Evolutionary conservation across 2,329 filamentous ascomycete species (phyloP).

Genomic region (Calonectria ilicicola): DNA sequence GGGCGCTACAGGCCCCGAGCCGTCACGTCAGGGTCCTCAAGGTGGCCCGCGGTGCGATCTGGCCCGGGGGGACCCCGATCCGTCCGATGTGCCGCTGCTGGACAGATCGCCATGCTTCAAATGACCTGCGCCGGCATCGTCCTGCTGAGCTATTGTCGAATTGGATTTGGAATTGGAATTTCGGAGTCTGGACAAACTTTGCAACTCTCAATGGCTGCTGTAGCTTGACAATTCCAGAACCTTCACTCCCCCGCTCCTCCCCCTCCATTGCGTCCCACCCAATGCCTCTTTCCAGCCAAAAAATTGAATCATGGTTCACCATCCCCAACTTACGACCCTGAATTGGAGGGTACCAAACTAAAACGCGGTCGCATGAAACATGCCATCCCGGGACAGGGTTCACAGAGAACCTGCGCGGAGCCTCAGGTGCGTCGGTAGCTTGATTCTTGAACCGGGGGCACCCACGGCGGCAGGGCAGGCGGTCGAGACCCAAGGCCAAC

Average conservation of each 20-base stretch:
- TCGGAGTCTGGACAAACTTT: background rate
- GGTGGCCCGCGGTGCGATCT: conserved; percentile 34
- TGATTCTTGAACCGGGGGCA: background rate
- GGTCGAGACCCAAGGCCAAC: conserved; percentile 32
- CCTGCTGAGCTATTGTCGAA: background rate
- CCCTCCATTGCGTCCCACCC: background rate
- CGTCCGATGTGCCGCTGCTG: background rate
- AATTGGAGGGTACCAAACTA: background rate
- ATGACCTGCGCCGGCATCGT: background rate
- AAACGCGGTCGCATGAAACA: background rate
- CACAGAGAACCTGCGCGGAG: background rate
- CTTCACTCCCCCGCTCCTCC: background rate
- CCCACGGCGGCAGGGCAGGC: background rate
- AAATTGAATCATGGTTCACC: background rate
- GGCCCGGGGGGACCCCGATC: conserved; percentile 35
- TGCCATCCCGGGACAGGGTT: background rate
- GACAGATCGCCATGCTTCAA: conserved; percentile 26
- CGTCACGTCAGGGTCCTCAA: conserved; percentile 36
- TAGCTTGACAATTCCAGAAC: background rate
- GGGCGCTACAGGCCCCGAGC: conserved; percentile 31
- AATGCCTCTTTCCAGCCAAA: background rate
- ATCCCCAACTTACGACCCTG: background rate
- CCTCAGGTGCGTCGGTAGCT: conserved; percentile 8
- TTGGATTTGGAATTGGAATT: background rate
- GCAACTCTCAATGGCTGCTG: background rate